These are phyloP conservation scores for Colletotrichum gloeosporioides DNA, from an alignment of 2,329 filamentous ascomycete genomes.

Conservation along the genomic window DNA sequence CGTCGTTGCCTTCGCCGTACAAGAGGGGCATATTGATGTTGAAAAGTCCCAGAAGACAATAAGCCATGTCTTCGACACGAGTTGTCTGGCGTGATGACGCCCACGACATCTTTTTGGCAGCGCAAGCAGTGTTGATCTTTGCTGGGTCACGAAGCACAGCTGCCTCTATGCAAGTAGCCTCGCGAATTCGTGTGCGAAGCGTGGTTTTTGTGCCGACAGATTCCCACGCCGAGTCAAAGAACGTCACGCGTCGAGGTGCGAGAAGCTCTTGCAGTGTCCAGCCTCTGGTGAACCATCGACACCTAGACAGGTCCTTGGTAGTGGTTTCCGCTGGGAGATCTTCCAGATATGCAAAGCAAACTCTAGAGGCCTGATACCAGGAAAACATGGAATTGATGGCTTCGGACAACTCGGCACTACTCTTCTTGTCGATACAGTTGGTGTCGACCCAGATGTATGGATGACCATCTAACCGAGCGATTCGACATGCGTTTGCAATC, in stretches of 20 bases:
- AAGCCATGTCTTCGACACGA: conserved; percentile 25
- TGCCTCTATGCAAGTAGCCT: conserved; percentile 30
- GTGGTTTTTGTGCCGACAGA: background rate
- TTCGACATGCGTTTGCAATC: conserved; percentile 22
- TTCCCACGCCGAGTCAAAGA: conserved; percentile 23
- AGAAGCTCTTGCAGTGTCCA: conserved; percentile 30
- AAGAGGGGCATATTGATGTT: conserved; percentile 29
- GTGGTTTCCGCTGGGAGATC: background rate
- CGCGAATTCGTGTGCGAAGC: conserved; percentile 22
- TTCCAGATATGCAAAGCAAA: conserved; percentile 7
- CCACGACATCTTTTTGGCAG: conserved; percentile 31
- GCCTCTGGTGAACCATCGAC: conserved; percentile 26
- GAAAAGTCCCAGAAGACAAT: conserved; percentile 30
- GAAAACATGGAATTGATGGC: conserved; percentile 20
- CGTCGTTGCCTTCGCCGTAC: conserved; percentile 28
- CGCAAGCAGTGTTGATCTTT: conserved; percentile 12
- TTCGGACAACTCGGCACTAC: conserved; percentile 10
- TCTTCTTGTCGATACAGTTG: conserved; percentile 23
- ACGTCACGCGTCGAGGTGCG: conserved; percentile 24
- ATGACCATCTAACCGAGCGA: conserved; percentile 7
- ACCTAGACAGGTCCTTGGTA: background rate
- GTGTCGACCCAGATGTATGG: conserved; percentile 19
- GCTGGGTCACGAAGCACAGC: background rate
- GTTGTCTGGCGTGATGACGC: conserved; percentile 25
- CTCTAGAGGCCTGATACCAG: conserved; percentile 9